A percentile compares a stretch with the other conserved stretches of the same genome.
These are phyloP conservation scores for Candida sp. DNA, from an alignment of 1,139 yeast species.

Conservation along the genomic window DNA sequence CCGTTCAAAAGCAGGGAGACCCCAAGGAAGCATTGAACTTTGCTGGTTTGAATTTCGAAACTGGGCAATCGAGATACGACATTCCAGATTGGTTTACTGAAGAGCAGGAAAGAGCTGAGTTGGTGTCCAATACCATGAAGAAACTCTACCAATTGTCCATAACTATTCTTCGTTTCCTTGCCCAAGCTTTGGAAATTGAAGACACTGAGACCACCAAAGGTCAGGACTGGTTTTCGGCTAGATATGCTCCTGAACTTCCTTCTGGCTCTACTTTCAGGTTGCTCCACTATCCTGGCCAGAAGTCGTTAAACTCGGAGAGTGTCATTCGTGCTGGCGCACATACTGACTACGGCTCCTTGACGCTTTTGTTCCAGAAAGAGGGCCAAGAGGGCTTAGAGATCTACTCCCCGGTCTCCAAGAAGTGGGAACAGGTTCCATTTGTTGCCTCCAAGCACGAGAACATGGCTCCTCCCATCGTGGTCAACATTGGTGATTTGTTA, in stretches of 20 bases:
- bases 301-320: constrained; percentile 52
- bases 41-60: constrained; percentile 39
- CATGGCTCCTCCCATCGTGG: constrained; percentile 65
- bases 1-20: constrained; percentile 50
- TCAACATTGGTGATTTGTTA: constrained; percentile 78
- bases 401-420: constrained; percentile 51
- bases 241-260: constrained; percentile 50
- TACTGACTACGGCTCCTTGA: constrained; percentile 79
- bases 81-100: constrained; percentile 50
- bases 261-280: constrained; percentile 72
- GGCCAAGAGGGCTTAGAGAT: constrained; percentile 80
- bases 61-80: constrained; percentile 35
- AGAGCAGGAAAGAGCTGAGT: constrained; percentile 31
- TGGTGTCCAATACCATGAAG: constrained; percentile 32
- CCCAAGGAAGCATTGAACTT: constrained; percentile 66
- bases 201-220: constrained; percentile 35
- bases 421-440: constrained; percentile 71
- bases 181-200: constrained; percentile 63
- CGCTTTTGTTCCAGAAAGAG: constrained; percentile 69
- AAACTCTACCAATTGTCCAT: constrained; percentile 50
- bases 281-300: constrained; percentile 70
- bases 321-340: constrained; percentile 84
- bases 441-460: constrained; percentile 44
- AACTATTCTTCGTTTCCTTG: constrained; percentile 52
- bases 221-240: constrained; percentile 62